Base-by-base conservation (phyloP, 2,329 filamentous ascomycete genomes). In the Clonostachys byssicola region DNA sequence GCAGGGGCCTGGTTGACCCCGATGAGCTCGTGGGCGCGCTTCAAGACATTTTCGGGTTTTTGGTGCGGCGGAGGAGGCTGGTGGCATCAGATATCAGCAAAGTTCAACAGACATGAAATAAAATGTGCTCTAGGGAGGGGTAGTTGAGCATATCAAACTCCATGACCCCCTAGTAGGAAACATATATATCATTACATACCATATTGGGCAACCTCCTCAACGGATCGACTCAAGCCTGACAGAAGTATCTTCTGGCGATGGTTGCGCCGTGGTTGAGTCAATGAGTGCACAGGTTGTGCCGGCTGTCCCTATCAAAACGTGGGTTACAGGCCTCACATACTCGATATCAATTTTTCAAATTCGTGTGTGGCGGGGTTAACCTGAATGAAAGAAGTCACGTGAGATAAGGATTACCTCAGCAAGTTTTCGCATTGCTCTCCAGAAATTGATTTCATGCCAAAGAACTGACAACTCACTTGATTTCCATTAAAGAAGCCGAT, bases 41-140 rank as follows among this genome's bases (percentile, higher is more conserved):
- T 96, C 70, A 97, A 85, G 68, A 96, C 92, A 86, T 99, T 99
- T 79, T 99, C 94, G 65, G 94, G 94, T 74, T 95, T 95, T 70
- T 94, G 92, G 71, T 97, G 91, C 60, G 91, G 88, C 75, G 92
- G 92, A 68, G 94, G 94, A 78, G 94, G 90, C 94, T 92, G 53
- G 60, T 40, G 34, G 34, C 47, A 30, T 12, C 38, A 14, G 16
- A 17, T 30, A 34, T 18, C 5, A 34, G 18, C 44, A 45, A 14
- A 14, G 9, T 40, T 33, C 40, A 17, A n/a, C 42, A 45, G 33
- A 12, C 7, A 20, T 12, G 42, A 5, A 33, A 12, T 33, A 12
- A 23, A 17, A 35, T 34, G 13, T n/a, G 35, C 42, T 13, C 23
- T 17, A 44, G 35, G 44, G 44, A 45, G 44, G 44, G 44, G 44